Base-by-base conservation (phyloP, 108 stramenopile species). In the Aurantiochytrium sp. region DNA sequence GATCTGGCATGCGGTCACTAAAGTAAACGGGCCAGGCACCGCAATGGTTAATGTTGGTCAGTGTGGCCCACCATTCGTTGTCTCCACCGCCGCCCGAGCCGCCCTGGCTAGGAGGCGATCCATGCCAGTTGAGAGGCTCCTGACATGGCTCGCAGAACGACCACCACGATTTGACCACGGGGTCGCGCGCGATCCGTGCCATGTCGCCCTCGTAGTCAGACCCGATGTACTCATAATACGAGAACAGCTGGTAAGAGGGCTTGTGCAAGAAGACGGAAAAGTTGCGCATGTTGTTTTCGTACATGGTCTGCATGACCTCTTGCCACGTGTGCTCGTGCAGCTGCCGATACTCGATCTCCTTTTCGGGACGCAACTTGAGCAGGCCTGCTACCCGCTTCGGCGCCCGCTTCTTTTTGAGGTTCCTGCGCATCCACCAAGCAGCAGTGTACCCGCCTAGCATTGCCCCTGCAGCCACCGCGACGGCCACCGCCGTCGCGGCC, bases 311-410 rank as follows among this genome's bases (percentile, higher is more conserved):
- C 76, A 83, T 83, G 2, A 83, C 76, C 49, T 83, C 49, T 12
- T 83, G 49, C 76, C 76, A 83, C 51, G 76, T 83, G 76, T 83
- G 76, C 23, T 83, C 76, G 51, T 83, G 76, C n/a, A 83, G 23
- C 76, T 83, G 76, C 25, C 43, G 44, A 23, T 83, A 83, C 28
- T 83, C 23, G 10, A 4, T 45, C 45, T 83, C 45, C 76, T 53
- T 83, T 12, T 83, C 51, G n/a, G 49, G 45, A 8, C 51, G 45
- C n/a, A 83, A 45, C 76, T 53, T 83, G 76, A 21, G 28, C 23
- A 83, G n/a, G n/a, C 76, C 76, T 6, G 49, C 76, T 0, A 83
- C 51, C 19, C 76, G 76, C 45, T 28, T 21, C 2, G 76, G 76
- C n/a, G 76, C 14, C 64, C 64, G 8, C 64, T 69, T 69, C 64